Conservation (phyloP, 148 eudicot species). For the Rheum nobile region DNA sequence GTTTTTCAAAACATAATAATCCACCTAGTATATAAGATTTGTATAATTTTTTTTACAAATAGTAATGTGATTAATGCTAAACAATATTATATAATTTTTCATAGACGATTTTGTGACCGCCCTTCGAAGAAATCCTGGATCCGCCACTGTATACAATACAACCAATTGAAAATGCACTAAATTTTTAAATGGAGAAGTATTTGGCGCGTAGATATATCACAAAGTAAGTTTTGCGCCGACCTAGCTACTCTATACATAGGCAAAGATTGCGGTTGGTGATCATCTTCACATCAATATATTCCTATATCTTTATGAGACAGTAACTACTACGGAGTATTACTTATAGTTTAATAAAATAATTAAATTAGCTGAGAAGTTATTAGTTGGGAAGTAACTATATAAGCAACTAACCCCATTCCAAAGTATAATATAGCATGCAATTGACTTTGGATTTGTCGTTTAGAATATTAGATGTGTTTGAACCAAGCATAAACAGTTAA, state of each 20-base stretch:
- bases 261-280: not conserved
- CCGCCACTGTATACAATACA: too few species aligned
- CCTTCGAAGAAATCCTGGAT: too few species aligned
- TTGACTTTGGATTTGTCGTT: not conserved
- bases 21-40: too few species aligned
- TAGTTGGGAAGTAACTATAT: not conserved
- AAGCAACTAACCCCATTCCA: not conserved
- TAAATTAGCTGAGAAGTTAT: not conserved
- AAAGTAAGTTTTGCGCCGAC: not conserved
- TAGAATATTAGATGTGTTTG: not conserved
- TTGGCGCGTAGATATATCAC: not conserved
- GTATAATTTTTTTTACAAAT: too few species aligned
- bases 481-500: not conserved
- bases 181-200: too few species aligned
- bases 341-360: not conserved
- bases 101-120: too few species aligned
- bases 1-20: too few species aligned
- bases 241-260: constrained; percentile 1
- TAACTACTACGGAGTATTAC: not conserved
- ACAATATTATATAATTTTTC: too few species aligned
- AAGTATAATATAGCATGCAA: not conserved
- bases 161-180: too few species aligned
- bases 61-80: too few species aligned
- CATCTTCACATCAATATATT: not conserved
- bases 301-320: not conserved